phyloP scores from a whole-genome alignment of 768 basidiomycete species.

The Auricularia sp. region DNA sequence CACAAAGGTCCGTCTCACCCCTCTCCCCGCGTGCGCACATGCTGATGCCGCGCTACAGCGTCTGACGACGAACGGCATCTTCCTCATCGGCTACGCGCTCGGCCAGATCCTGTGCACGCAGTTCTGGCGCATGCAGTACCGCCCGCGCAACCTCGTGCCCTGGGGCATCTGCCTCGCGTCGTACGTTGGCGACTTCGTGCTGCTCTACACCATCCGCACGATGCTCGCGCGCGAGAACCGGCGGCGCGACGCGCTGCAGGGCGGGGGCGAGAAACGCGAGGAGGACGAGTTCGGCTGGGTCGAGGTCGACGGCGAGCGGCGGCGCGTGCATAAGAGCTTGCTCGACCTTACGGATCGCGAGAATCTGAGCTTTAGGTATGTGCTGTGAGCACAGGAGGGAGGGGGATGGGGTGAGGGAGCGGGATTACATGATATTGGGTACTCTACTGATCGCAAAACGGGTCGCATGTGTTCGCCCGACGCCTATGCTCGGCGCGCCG shows the following conservation, averaged over 20 bases:
- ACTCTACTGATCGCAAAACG: no score
- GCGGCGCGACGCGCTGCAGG: conserved; percentile 11
- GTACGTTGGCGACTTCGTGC: conserved; percentile 7
- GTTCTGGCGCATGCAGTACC: conserved; percentile 15
- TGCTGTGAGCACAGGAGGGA: conserved; percentile 3
- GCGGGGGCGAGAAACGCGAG: conserved; percentile 11
- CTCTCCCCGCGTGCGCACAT: not conserved
- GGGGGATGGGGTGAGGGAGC: no score
- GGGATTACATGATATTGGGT: not conserved
- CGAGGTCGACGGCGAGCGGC: conserved; percentile 6
- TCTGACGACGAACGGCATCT: conserved; percentile 14
- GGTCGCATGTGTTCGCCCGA: no score
- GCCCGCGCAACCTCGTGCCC: conserved; percentile 12
- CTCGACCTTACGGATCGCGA: conserved; percentile 13
- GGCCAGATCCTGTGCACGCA: conserved; percentile 20
- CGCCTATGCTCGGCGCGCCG: no score
- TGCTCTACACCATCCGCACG: conserved; percentile 9
- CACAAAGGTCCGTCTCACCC: conserved; percentile 9
- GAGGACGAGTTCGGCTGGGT: conserved; percentile 11
- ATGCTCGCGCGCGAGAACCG: conserved; percentile 12
- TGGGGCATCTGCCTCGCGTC: conserved; percentile 19
- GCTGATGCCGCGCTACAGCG: conserved; percentile 3
- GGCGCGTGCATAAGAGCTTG: conserved; percentile 11
- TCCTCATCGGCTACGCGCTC: conserved; percentile 23
- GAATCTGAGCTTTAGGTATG: conserved; percentile 11